Base-by-base conservation (phyloP, 2,329 filamentous ascomycete genomes). In the Xylariales sp. region DNA sequence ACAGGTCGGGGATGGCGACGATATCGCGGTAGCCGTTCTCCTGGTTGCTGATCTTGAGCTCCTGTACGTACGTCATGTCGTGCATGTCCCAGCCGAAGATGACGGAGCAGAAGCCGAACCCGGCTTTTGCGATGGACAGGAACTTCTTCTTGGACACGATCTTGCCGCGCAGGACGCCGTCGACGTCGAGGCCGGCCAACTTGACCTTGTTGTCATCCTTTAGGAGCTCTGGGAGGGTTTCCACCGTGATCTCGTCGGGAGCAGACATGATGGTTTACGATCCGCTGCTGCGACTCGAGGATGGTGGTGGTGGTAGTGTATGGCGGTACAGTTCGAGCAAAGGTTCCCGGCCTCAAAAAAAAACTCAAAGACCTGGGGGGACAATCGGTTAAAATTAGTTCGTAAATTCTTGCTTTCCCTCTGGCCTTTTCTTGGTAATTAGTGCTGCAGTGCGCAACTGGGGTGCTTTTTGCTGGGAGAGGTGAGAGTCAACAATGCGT, bases 11-110 rank as follows among this genome's bases (percentile, higher is more conserved):
- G 20, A 85, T 67, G 8, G 86, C 86, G 37, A 88, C 72, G 30
- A 91, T 63, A 56, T 91, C 86, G 46, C 78, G 74, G 59, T 89
- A 90, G 33, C 85, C 86, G 54, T 88, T 89, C 52, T 85, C 79
- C 49, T 82, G 81, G 62, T 88, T 89, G 58, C 83, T 88, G 53
- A 90, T 82, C 53, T 76, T 75, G 40, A 89, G 71, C 58, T 90
- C 85, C 47, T 74, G 74, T 58, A 83, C 84, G 61, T 90, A 91
- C 21, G 83, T 86, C 60, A 78, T 71, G 52, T 93, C 86, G 55
- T 91, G 86, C 84, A 90, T 90, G 55, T 91, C 87, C 86, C 86
- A 91, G 52, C 86, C 85, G 55, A 90, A 91, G 49, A 90, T 76
- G 40, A 89, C 85, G 12, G 83, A 88, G 66, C 86, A 90, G 68